These are phyloP conservation scores for Penicillium sp. DNA, from an alignment of 2,329 filamentous ascomycete genomes.

Conservation along the genomic window DNA sequence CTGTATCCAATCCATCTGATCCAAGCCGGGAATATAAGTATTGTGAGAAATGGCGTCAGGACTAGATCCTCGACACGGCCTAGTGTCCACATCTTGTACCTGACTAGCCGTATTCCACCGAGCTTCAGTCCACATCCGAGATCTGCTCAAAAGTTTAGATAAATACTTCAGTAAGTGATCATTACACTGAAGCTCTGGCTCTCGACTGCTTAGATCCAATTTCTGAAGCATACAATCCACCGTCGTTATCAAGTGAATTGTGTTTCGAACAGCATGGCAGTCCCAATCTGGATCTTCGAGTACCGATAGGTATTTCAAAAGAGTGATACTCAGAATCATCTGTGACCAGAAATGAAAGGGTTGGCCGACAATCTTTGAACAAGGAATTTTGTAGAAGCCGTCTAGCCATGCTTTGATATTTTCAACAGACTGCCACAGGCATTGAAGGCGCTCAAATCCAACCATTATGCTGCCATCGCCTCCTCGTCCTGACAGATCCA, in stretches of 20 bases:
- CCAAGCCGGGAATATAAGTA: neutral
- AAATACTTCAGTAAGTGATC: conserved; percentile 33
- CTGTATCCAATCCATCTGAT: conserved; percentile 34
- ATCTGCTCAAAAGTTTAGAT: conserved; percentile 30
- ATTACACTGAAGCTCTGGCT: conserved; percentile 32
- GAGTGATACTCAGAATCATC: conserved; percentile 38
- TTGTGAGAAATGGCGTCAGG: neutral
- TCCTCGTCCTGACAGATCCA: conserved; percentile 9
- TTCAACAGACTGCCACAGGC: conserved; percentile 40
- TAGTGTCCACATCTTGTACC: neutral
- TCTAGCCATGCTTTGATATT: conserved; percentile 41
- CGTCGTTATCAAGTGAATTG: conserved; percentile 33
- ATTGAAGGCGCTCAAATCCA: conserved; percentile 38
- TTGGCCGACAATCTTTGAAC: conserved; percentile 31
- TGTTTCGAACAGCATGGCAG: conserved; percentile 37
- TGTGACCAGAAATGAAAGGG: conserved; percentile 46
- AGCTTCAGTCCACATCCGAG: conserved; percentile 24
- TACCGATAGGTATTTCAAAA: conserved; percentile 43
- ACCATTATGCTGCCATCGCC: conserved; percentile 13
- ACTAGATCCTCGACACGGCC: neutral
- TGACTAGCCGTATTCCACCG: neutral
- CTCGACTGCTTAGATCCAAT: conserved; percentile 31
- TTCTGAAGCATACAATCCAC: conserved; percentile 37
- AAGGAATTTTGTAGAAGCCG: conserved; percentile 33
- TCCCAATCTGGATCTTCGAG: conserved; percentile 47